These are phyloP conservation scores for Psidium friedrichsthalianum DNA, from an alignment of 345 rosid genomes.

Conservation along the genomic window DNA sequence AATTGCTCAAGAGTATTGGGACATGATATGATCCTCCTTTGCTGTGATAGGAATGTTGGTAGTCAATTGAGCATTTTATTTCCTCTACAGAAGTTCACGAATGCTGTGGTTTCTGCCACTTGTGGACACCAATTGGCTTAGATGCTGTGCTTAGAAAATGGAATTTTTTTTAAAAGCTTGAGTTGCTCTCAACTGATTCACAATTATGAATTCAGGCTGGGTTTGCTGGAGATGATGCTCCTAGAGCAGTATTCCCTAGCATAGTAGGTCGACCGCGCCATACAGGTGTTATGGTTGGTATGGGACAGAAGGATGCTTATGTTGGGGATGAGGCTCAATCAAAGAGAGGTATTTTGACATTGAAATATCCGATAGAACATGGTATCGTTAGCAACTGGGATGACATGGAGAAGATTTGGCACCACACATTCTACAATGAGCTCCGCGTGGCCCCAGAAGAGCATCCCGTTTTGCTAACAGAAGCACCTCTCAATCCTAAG, in stretches of 20 bases:
- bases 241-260: slow-evolving; percentile 46
- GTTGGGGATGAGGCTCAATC: slow-evolving; percentile 73
- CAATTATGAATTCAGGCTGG: slow-evolving; percentile 24
- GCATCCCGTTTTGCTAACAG: slow-evolving; percentile 66
- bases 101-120: neutral
- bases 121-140: neutral
- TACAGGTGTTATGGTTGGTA: slow-evolving; percentile 56
- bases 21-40: neutral
- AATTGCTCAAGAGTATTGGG: neutral
- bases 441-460: slow-evolving; percentile 76
- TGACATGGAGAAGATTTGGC: slow-evolving; percentile 63
- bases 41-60: neutral
- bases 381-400: slow-evolving; percentile 61
- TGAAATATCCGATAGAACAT: slow-evolving; percentile 57
- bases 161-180: neutral
- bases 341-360: slow-evolving; percentile 53
- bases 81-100: neutral
- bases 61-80: neutral
- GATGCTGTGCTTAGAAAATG: neutral
- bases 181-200: neutral
- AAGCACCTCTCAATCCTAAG: slow-evolving; percentile 72
- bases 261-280: slow-evolving; percentile 51
- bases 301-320: slow-evolving; percentile 58
- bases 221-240: slow-evolving; percentile 51
- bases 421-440: slow-evolving; percentile 50